Evolutionary conservation across 805 yeast species (phyloP).

Genomic region (Sugiyamaella smithiae): DNA sequence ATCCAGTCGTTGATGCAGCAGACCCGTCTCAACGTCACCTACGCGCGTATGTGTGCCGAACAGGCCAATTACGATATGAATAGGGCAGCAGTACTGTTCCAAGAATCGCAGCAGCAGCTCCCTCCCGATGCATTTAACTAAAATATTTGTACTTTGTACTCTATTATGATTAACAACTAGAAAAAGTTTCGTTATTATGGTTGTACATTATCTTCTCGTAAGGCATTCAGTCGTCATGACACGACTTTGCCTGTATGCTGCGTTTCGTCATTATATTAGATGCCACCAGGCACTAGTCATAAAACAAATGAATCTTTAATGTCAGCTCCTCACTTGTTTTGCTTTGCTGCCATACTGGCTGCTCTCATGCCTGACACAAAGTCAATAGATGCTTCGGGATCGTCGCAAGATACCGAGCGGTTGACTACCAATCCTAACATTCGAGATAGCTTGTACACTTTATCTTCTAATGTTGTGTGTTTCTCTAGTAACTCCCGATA

Average conservation of each 20-base stretch:
- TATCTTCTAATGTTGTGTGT: constrained; percentile 21
- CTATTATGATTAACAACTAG: background rate
- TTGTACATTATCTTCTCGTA: no score
- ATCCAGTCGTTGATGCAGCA: constrained; percentile 63
- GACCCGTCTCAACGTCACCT: constrained; percentile 75
- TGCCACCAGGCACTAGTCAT: no score
- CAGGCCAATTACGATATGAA: constrained; percentile 84
- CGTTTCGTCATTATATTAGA: no score
- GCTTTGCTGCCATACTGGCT: no score
- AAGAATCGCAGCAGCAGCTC: constrained; percentile 56
- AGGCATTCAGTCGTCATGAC: no score
- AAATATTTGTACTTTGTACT: background rate
- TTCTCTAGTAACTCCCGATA: constrained; percentile 20
- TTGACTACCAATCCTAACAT: constrained; percentile 17
- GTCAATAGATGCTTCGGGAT: constrained; percentile 6
- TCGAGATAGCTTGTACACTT: constrained; percentile 17
- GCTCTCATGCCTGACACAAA: constrained; percentile 10
- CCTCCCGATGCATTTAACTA: constrained; percentile 54
- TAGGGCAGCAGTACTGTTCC: constrained; percentile 66
- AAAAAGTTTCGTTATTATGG: background rate
- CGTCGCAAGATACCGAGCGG: constrained; percentile 4
- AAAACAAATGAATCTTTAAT: no score
- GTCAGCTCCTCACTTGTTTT: no score
- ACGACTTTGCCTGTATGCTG: no score
- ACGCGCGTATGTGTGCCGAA: constrained; percentile 76